Evolutionary conservation across 768 basidiomycete genomes (phyloP).

Genomic region (Kwoniella dejecticola): DNA sequence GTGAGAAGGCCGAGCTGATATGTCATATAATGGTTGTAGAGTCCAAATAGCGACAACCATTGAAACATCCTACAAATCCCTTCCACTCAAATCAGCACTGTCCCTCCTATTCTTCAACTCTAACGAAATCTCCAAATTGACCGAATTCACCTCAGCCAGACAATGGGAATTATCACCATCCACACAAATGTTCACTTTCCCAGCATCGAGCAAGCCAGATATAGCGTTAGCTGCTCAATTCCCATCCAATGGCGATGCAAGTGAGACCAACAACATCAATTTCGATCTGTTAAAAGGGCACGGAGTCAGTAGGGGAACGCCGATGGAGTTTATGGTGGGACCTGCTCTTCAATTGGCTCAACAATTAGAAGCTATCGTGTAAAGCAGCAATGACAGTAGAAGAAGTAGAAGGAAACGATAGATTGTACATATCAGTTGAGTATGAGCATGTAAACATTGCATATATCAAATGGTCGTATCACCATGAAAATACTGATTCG

Average conservation of each 20-base stretch:
- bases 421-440: not conserved
- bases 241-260: not conserved
- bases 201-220: conserved; percentile 53
- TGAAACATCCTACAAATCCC: conserved; percentile 86
- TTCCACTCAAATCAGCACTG: conserved; percentile 86
- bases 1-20: too few species aligned
- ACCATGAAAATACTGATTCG: not conserved
- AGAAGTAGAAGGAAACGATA: not conserved
- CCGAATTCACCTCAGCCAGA: conserved; percentile 80
- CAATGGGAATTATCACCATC: conserved; percentile 68
- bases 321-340: conserved; percentile 52
- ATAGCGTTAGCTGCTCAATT: conserved; percentile 26
- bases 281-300: conserved; percentile 24
- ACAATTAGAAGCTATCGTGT: conserved; percentile 56
- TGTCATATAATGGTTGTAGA: too few species aligned
- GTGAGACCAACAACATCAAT: conserved; percentile 7
- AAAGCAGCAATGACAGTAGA: conserved; percentile 2
- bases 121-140: conserved; percentile 64
- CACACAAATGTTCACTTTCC: conserved; percentile 71
- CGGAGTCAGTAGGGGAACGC: conserved; percentile 36
- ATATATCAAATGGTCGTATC: not conserved
- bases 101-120: conserved; percentile 87
- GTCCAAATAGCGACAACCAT: conserved; percentile 97
- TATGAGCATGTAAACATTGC: not conserved
- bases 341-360: conserved; percentile 54